These are phyloP conservation scores for Thielaviopsis populi DNA, from an alignment of 2,329 filamentous ascomycete species.

Conservation along the genomic window DNA sequence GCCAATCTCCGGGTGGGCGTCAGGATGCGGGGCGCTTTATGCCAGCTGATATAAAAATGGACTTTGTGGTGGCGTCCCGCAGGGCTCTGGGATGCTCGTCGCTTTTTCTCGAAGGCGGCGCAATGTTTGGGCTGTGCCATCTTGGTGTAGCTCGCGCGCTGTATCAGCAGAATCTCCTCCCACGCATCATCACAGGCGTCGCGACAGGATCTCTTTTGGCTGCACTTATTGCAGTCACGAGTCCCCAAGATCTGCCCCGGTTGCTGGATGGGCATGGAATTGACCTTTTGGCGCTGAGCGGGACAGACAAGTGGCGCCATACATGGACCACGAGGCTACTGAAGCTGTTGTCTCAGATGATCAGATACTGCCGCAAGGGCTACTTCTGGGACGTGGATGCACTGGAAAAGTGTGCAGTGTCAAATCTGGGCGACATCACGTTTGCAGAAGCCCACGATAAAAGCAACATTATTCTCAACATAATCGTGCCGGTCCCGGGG, in stretches of 20 bases:
- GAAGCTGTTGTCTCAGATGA: conserved; percentile 51
- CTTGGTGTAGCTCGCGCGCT: conserved; percentile 80
- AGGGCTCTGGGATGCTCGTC: conserved; percentile 80
- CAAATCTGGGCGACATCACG: conserved; percentile 76
- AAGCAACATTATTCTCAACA: conserved; percentile 79
- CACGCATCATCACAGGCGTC: conserved; percentile 81
- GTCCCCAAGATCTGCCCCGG: conserved; percentile 64
- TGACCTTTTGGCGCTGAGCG: conserved; percentile 63
- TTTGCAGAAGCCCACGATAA: conserved; percentile 84
- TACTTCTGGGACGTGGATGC: conserved; percentile 73
- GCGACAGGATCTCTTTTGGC: conserved; percentile 83
- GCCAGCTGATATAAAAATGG: conserved; percentile 56
- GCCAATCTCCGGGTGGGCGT: conserved; percentile 32
- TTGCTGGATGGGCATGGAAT: conserved; percentile 69
- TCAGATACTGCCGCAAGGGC: conserved; percentile 57
- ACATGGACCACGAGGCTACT: conserved; percentile 12
- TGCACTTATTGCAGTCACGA: conserved; percentile 73
- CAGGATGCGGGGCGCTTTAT: conserved; percentile 24
- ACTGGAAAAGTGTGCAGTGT: conserved; percentile 67
- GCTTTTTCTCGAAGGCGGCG: conserved; percentile 74
- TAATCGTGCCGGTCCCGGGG: conserved; percentile 66
- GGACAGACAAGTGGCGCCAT: conserved; percentile 20
- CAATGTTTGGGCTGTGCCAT: conserved; percentile 83
- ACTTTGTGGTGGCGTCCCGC: conserved; percentile 72
- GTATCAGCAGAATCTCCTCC: conserved; percentile 63